Conservation (phyloP, 1,284 basidiomycete species). For the Gomphus sp. region DNA sequence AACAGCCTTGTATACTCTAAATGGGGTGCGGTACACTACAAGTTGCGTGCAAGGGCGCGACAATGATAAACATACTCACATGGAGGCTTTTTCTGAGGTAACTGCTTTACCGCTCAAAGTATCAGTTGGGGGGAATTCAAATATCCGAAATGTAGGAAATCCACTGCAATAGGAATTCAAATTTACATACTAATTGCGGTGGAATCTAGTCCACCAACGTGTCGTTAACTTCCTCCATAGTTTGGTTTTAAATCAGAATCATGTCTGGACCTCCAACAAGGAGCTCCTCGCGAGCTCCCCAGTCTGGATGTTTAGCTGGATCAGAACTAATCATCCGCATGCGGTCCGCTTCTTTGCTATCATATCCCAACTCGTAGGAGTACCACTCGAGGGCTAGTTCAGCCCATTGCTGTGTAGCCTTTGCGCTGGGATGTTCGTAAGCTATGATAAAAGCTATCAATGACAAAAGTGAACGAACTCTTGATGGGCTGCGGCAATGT, state of each 20-base stretch:
- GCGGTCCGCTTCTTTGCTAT: conserved; percentile 35
- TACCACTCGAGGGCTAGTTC: conserved; percentile 43
- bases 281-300: conserved; percentile 29
- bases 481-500: conserved; percentile 48
- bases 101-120: too few relatives aligned
- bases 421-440: conserved; percentile 25
- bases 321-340: conserved; percentile 26
- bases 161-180: too few relatives aligned
- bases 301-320: conserved; percentile 35
- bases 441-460: neutral
- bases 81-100: too few relatives aligned
- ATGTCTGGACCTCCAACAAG: conserved; percentile 9
- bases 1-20: too few relatives aligned
- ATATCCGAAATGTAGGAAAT: too few relatives aligned
- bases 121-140: too few relatives aligned
- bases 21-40: too few relatives aligned
- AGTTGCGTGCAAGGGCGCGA: too few relatives aligned
- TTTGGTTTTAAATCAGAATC: neutral
- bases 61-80: too few relatives aligned
- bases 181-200: neutral
- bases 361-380: conserved; percentile 42
- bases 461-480: conserved; percentile 35
- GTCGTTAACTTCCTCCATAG: neutral
- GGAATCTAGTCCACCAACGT: neutral
- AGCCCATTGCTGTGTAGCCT: conserved; percentile 39